These are phyloP conservation scores for Lepiota venenata DNA, from an alignment of 768 basidiomycete species.

Conservation along the genomic window DNA sequence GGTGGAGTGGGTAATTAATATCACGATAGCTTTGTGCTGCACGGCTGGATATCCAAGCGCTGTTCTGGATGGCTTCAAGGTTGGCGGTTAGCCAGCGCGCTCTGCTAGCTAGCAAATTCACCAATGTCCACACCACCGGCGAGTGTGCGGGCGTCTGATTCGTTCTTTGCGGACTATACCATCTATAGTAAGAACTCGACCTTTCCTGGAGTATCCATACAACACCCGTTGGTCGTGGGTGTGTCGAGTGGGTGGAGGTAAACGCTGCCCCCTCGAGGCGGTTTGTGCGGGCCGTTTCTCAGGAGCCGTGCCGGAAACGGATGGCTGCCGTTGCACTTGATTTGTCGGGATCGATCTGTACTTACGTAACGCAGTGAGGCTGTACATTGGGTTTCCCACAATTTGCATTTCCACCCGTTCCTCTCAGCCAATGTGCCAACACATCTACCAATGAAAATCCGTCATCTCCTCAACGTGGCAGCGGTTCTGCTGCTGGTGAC, in stretches of 20 bases:
- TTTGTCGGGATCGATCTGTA: neutral
- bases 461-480: neutral
- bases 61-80: too few relatives aligned
- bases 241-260: too few relatives aligned
- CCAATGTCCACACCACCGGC: too few relatives aligned
- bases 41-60: too few relatives aligned
- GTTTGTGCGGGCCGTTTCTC: too few relatives aligned
- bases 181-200: neutral
- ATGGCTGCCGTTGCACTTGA: neutral
- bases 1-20: too few relatives aligned
- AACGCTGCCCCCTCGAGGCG: too few relatives aligned
- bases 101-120: too few relatives aligned
- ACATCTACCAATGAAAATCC: conserved; percentile 1
- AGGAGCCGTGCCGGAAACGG: too few relatives aligned
- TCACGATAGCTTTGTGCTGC: too few relatives aligned
- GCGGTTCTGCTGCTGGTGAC: neutral
- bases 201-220: neutral
- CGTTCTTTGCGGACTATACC: neutral
- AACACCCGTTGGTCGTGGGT: too few relatives aligned
- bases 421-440: neutral
- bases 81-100: too few relatives aligned
- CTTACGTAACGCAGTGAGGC: conserved; percentile 1
- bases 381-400: conserved; percentile 2
- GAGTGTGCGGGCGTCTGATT: neutral
- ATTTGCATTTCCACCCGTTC: neutral